Base-by-base conservation (phyloP, 2,329 filamentous ascomycete genomes). In the Diplodia intermedia region DNA sequence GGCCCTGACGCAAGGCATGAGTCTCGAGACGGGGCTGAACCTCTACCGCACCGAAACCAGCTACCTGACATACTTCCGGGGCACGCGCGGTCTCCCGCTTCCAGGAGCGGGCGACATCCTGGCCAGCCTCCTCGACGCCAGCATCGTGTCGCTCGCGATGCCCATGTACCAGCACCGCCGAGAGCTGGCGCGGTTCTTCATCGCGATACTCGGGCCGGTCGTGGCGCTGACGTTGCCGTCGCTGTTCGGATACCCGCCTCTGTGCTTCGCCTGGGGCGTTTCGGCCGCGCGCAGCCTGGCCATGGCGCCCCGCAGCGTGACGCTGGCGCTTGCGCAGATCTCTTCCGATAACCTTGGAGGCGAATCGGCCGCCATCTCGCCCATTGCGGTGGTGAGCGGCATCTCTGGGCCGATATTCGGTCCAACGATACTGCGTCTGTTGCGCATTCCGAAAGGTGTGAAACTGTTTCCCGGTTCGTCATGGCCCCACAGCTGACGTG, bases 151-250 rank as follows among this genome's bases (percentile, higher is more conserved):
- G 1, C 81, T 89, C 3, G 86, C 86, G 1, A 76, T 89, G 26
- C 86, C 87, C 0, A 89, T 89, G 85, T 88, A 85, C 74, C 83
- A 85, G 67, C 88, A 88, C 76, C 83, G 86, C 3, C 80, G 82
- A 40, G 86, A 88, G 76, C 33, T 61, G 29, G 5, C 33, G 14
- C 49, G 43, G 14, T 57, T 73, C 65, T 86, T 87, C 71, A 71
- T 82, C 50, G 81, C 83, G 50, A 88, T 89, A 67, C 77, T 86
- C 4, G 74, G 85, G 2, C 86, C 87, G 2, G 87, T 84, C 70
- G 73, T 87, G 5, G 71, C 79, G 5, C 77, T 89, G 53, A 83
- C 85, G 4, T 73, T 86, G 6, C 84, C 75, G 7, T 86, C 85
- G 18, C 78, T 89, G 7, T 86, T 88, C 73, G 82, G 80, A 3